Base-by-base conservation (phyloP, 768 basidiomycete species). In the Clitopilus hobsonii region DNA sequence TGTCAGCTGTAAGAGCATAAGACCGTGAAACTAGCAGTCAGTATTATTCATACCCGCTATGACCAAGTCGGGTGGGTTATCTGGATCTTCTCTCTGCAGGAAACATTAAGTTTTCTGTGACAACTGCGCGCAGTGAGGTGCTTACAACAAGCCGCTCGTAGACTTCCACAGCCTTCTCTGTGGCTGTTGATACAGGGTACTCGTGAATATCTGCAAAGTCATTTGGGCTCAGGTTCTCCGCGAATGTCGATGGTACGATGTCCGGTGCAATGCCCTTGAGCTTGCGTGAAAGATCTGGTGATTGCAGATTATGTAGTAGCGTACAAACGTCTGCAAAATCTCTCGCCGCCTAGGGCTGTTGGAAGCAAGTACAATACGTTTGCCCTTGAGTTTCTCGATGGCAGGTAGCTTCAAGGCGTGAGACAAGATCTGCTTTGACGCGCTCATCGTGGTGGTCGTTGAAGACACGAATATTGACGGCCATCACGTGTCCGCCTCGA, bases 321-420 rank as follows among this genome's bases (percentile, higher is more conserved):
- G 65, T 68, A 94, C 93, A 62, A 89, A 81, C 5, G 80, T 86
- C 53, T 75, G 78, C 20, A 98, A 80, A 56, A 96, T 92, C 53
- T 94, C 92, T 64, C 81, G 84, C 63, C 94, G 77, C 60, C 94
- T 79, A 1, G 93, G 91, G 61, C 91, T 94, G 54, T 83, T 85
- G 4, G 94, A 96, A 0, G 94, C 94, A 1, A 98, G 77, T 2
- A 97, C 72, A 48, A 98, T 80, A 2, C 90, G 79, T 65, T 93
- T 94, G 20, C 82, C 84, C 32, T 75, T 65, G 1, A 97, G 79
- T 65, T 86, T 90, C 61, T 85, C 74, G 41, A 86, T 73, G 0
- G 75, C 75, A 10, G 85, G 86, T 1, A 82, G 76, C 30, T 75
- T 68, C 11, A 92, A 76, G 1, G 89, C 89, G 63, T 85, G 76